A percentile compares a stretch with the other conserved stretches of the same genome.
phyloP scores from a whole-genome alignment of 176 grass and related monocot species.

The Calamus simplicifolius region DNA sequence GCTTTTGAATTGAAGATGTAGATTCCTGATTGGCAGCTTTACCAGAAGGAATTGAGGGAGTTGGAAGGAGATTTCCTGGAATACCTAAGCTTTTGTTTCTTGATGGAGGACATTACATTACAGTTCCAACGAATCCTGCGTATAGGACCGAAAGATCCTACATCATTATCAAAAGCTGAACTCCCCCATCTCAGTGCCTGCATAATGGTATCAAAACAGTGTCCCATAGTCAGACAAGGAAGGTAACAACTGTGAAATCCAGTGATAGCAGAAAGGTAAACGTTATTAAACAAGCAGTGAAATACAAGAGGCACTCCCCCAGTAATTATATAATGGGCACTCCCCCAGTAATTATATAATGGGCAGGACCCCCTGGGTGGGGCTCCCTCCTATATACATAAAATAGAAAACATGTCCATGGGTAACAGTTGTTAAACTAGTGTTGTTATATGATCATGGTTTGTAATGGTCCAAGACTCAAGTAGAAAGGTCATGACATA shows the following conservation, averaged over 20 bases:
- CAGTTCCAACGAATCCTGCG: constrained; percentile 26
- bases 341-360: too few species aligned
- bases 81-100: constrained; percentile 18
- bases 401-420: too few species aligned
- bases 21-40: constrained; percentile 23
- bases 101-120: constrained; percentile 26
- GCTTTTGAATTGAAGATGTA: constrained; percentile 25
- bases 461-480: too few species aligned
- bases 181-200: constrained; percentile 44
- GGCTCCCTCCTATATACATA: too few species aligned
- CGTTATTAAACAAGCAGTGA: too few species aligned
- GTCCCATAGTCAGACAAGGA: background rate
- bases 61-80: constrained; percentile 6
- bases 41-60: background rate
- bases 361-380: too few species aligned
- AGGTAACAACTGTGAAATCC: constrained; percentile 7
- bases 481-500: too few species aligned
- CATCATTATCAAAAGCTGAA: constrained; percentile 26
- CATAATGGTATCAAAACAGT: background rate
- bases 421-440: too few species aligned
- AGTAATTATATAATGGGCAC: too few species aligned
- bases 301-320: too few species aligned
- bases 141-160: constrained; percentile 19
- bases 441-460: too few species aligned
- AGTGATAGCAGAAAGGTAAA: background rate